Evolutionary conservation across 129 eudicot genomes (phyloP).

Genomic region (Silybum marianum): DNA sequence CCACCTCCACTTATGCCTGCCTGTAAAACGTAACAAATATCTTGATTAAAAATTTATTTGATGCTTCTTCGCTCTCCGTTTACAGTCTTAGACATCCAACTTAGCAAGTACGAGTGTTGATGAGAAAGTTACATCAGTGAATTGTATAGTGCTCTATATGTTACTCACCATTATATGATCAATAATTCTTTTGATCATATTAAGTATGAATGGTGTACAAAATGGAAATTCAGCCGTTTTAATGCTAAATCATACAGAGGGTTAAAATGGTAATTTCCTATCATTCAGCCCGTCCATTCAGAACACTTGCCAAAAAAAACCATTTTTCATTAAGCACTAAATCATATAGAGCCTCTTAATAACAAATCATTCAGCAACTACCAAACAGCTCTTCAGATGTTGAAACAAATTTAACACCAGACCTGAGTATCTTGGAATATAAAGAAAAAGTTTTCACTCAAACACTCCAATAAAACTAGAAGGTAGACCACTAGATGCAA

Average conservation of each 20-base stretch:
- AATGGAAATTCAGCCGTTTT: neutral
- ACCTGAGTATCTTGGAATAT: neutral
- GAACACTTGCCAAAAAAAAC: too few relatives aligned
- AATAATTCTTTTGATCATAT: neutral
- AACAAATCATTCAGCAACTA: too few relatives aligned
- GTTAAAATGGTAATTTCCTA: too few relatives aligned
- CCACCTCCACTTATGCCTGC: conserved; percentile 98
- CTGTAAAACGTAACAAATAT: conserved; percentile 41
- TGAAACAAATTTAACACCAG: too few relatives aligned
- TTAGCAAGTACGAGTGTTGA: neutral
- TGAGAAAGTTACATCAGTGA: neutral
- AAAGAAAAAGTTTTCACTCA: neutral
- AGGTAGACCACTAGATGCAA: neutral
- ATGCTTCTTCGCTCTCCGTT: conserved; percentile 18
- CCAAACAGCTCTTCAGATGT: neutral
- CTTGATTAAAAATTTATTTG: neutral
- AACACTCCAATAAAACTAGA: neutral
- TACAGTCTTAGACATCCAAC: conserved; percentile 6
- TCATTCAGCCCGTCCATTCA: too few relatives aligned
- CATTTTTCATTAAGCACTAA: too few relatives aligned
- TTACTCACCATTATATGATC: neutral
- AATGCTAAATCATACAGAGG: too few relatives aligned
- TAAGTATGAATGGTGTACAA: neutral
- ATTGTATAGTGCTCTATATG: neutral
- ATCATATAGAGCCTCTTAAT: too few relatives aligned